phyloP scores from a whole-genome alignment of 495 filamentous ascomycete genomes.

The Thozetella sp. region DNA sequence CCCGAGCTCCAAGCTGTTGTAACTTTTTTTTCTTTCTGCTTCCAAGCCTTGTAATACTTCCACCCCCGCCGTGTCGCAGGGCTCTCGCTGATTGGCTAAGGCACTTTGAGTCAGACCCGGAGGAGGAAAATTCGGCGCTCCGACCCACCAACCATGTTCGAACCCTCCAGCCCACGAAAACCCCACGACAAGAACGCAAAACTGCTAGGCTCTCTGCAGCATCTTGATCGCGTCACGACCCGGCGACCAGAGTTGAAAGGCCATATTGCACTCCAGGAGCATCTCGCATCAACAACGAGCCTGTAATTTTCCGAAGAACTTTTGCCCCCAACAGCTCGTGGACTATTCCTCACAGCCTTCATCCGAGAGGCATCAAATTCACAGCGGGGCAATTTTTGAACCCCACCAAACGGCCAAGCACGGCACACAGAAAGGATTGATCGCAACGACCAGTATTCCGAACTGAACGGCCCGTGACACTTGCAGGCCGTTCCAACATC shows the following conservation, averaged over 20 bases:
- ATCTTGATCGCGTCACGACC: neutral
- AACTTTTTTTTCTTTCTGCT: constrained; percentile 1
- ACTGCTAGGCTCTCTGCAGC: neutral
- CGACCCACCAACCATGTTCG: neutral
- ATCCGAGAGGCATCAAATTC: too few species aligned
- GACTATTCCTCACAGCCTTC: too few species aligned
- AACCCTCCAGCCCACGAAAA: constrained; percentile 3
- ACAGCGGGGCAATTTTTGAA: constrained; percentile 2
- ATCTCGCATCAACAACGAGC: too few species aligned
- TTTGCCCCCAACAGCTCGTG: too few species aligned
- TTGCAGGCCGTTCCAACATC: constrained; percentile 1
- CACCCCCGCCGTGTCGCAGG: too few species aligned
- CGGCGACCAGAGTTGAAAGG: neutral
- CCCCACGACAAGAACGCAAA: constrained; percentile 1
- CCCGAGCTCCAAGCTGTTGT: neutral
- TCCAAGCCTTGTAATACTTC: too few species aligned
- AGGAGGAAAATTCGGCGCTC: neutral
- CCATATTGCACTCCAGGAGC: neutral
- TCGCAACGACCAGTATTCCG: neutral
- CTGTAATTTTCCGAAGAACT: too few species aligned
- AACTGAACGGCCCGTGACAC: neutral
- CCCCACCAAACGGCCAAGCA: neutral
- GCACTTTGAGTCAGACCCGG: neutral
- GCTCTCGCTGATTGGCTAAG: neutral
- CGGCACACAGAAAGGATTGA: constrained; percentile 1